A percentile compares a stretch with the other conserved stretches of the same genome.
phyloP scores from a whole-genome alignment of 768 basidiomycete species.

The Mycena vitilis region DNA sequence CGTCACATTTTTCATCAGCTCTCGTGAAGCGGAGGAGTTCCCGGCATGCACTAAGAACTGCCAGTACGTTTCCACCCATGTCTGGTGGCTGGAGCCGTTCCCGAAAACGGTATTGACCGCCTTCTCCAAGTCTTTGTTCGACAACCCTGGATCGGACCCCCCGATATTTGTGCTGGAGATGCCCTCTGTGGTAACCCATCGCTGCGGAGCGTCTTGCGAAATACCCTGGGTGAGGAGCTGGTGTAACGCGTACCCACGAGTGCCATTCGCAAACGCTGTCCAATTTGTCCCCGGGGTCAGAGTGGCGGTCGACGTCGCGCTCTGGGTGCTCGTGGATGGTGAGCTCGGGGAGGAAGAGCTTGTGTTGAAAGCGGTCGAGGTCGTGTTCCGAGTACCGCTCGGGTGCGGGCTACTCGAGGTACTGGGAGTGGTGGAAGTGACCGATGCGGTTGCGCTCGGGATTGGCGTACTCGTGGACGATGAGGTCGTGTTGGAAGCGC shows the following conservation, averaged over 20 bases:
- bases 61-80: constrained; percentile 19
- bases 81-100: not conserved
- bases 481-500: not conserved
- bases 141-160: not conserved
- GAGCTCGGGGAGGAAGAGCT: not conserved
- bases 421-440: not conserved
- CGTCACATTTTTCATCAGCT: not conserved
- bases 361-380: not conserved
- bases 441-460: not conserved
- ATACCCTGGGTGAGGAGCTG: not conserved
- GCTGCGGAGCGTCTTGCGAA: constrained; percentile 1
- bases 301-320: not conserved
- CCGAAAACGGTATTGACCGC: not conserved
- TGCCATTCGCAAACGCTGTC: not conserved
- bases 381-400: not conserved
- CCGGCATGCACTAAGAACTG: constrained; percentile 13
- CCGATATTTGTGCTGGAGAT: constrained; percentile 16
- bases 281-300: not conserved
- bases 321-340: not conserved
- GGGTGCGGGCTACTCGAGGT: not conserved
- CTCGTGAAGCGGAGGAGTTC: too few species aligned
- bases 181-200: constrained; percentile 6
- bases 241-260: constrained; percentile 1
- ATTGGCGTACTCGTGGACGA: not conserved
- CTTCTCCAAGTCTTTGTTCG: constrained; percentile 6